Evolutionary conservation across 2,329 filamentous ascomycete species (phyloP).

Genomic region (Tolypocladium guangdongense): DNA sequence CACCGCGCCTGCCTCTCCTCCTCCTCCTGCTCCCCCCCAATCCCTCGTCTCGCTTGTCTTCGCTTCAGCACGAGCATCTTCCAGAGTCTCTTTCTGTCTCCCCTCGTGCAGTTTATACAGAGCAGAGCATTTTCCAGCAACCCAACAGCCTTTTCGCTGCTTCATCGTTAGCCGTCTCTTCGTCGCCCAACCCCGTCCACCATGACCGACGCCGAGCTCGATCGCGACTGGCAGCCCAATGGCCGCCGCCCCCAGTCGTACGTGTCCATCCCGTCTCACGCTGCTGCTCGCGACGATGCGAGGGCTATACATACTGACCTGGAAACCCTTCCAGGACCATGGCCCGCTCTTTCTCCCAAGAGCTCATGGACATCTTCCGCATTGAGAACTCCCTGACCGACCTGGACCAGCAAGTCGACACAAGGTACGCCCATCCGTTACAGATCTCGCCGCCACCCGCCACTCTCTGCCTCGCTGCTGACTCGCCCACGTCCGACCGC

Average conservation of each 20-base stretch:
- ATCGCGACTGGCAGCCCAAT: slow-evolving; percentile 71
- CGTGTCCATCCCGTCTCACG: slow-evolving; percentile 26
- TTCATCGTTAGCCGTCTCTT: background rate
- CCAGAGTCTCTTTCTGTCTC: background rate
- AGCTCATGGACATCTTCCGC: slow-evolving; percentile 81
- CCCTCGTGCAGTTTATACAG: background rate
- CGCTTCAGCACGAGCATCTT: background rate
- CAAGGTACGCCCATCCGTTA: slow-evolving; percentile 53
- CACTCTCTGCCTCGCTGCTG: background rate
- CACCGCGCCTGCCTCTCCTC: background rate
- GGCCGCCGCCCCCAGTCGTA: slow-evolving; percentile 74
- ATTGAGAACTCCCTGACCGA: slow-evolving; percentile 69
- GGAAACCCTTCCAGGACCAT: slow-evolving; percentile 52
- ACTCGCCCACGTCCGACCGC: slow-evolving; percentile 3
- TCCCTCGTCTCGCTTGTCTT: background rate
- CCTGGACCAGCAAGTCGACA: slow-evolving; percentile 63
- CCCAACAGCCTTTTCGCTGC: background rate
- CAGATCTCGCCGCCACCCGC: slow-evolving; percentile 2
- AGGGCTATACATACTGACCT: background rate
- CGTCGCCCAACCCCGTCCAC: slow-evolving; percentile 7
- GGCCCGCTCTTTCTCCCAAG: slow-evolving; percentile 75
- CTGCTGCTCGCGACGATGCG: background rate
- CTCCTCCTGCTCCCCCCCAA: background rate
- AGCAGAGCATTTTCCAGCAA: background rate
- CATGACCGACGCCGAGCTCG: slow-evolving; percentile 56